Conservation (phyloP, 2,329 filamentous ascomycete species). For the Colletotrichum euphorbiae region DNA sequence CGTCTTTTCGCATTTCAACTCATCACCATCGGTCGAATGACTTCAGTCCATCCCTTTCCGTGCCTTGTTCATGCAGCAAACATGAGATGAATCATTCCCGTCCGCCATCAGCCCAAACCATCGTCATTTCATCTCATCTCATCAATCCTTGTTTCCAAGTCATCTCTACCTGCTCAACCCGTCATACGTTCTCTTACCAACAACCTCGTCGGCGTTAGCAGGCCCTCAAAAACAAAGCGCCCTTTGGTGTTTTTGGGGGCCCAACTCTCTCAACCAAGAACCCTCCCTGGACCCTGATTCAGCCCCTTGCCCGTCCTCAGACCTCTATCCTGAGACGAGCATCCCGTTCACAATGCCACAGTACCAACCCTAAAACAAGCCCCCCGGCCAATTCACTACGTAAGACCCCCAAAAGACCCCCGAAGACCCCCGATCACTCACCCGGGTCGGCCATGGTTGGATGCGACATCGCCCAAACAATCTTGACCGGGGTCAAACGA, state of each 20-base stretch:
- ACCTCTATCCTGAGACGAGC: slow-evolving; percentile 34
- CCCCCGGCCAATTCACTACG: slow-evolving; percentile 15
- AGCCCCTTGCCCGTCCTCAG: slow-evolving; percentile 32
- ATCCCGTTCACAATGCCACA: slow-evolving; percentile 27
- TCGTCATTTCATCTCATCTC: slow-evolving; percentile 28
- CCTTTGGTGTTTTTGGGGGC: slow-evolving; percentile 1
- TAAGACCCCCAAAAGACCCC: slow-evolving; percentile 3
- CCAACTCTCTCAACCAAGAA: slow-evolving; percentile 1
- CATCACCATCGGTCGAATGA: slow-evolving; percentile 3
- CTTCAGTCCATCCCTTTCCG: slow-evolving; percentile 7
- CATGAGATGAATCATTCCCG: slow-evolving; percentile 27
- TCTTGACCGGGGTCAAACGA: slow-evolving; percentile 1
- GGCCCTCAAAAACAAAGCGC: background rate
- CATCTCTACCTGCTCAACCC: background rate
- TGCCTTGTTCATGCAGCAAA: slow-evolving; percentile 10
- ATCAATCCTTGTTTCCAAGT: too few relatives aligned
- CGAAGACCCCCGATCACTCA: slow-evolving; percentile 31
- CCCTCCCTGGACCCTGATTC: slow-evolving; percentile 37
- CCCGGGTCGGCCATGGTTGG: slow-evolving; percentile 23
- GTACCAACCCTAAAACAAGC: too few relatives aligned
- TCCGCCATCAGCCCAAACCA: slow-evolving; percentile 18
- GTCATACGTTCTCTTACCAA: background rate
- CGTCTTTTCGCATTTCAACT: background rate
- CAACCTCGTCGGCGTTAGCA: slow-evolving; percentile 1
- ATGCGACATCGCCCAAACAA: slow-evolving; percentile 24